Conservation (phyloP, 768 basidiomycete genomes). For the Cantharellus cinnabarinus region DNA sequence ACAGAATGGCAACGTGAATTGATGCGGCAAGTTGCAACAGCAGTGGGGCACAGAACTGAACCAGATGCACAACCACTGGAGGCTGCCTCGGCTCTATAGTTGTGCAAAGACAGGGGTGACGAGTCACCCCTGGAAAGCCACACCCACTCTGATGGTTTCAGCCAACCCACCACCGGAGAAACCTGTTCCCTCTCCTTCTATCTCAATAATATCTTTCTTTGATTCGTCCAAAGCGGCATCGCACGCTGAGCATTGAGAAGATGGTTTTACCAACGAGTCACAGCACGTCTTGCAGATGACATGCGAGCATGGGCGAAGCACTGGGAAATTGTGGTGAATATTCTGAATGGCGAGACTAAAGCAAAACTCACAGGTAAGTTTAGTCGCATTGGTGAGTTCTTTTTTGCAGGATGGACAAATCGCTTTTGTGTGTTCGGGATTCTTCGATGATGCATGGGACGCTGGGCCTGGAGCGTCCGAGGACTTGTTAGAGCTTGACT, state of each 20-base stretch:
- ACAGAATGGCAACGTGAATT: too few relatives aligned
- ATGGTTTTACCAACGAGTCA: constrained; percentile 61
- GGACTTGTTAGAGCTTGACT: constrained; percentile 5
- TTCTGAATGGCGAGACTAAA: neutral
- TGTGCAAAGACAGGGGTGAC: too few relatives aligned
- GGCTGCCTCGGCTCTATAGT: too few relatives aligned
- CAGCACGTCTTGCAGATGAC: constrained; percentile 83
- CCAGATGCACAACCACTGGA: too few relatives aligned
- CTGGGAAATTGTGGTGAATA: constrained; percentile 18
- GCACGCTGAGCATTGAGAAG: constrained; percentile 75
- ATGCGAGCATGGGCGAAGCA: constrained; percentile 75
- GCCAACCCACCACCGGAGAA: constrained; percentile 89
- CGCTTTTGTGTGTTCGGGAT: constrained; percentile 19
- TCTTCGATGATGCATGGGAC: constrained; percentile 9
- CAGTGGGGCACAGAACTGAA: too few relatives aligned
- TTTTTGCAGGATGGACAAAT: constrained; percentile 85
- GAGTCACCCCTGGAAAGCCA: constrained; percentile 64
- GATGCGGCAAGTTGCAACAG: too few relatives aligned
- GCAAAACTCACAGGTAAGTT: constrained; percentile 39
- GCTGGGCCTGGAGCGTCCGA: constrained; percentile 24
- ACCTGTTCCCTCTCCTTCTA: constrained; percentile 87
- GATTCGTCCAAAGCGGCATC: constrained; percentile 36
- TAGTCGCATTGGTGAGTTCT: constrained; percentile 53
- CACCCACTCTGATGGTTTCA: constrained; percentile 59
- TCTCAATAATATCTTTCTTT: constrained; percentile 48